Percentiles rank a stretch among this genome's conserved stretches.
Evolutionary conservation across 768 basidiomycete genomes (phyloP).

Genomic region (Lanmaoa pseudosensibilis): DNA sequence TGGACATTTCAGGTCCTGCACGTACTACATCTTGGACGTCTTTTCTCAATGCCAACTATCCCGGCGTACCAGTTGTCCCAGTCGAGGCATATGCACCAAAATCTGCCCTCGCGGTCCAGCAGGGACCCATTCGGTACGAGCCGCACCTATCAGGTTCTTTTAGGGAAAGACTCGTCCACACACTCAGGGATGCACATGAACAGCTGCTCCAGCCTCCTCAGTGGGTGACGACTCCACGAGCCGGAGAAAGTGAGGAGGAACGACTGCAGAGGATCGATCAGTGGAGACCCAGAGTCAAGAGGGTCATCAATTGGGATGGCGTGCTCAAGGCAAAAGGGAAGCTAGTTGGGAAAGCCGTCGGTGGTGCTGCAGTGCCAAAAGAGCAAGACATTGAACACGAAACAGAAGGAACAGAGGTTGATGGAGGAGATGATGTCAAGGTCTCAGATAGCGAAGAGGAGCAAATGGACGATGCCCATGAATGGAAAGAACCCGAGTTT

Average conservation of each 20-base stretch:
- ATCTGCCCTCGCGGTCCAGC: conserved; percentile 26
- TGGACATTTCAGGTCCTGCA: conserved; percentile 74
- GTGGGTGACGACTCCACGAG: conserved; percentile 41
- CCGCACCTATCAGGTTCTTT: conserved; percentile 71
- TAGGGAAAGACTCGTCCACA: conserved; percentile 59
- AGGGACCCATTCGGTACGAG: conserved; percentile 51
- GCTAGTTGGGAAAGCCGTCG: conserved; percentile 46
- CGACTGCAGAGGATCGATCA: conserved; percentile 47
- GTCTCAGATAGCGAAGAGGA: conserved; percentile 20
- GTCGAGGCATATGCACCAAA: conserved; percentile 77
- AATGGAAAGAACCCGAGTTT: conserved; percentile 49
- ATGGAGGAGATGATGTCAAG: conserved; percentile 23
- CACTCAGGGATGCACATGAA: conserved; percentile 64
- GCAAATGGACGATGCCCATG: conserved; percentile 8
- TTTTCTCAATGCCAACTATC: conserved; percentile 55
- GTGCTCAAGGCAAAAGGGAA: conserved; percentile 47
- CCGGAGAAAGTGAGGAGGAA: conserved; percentile 42
- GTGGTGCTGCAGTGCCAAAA: conserved; percentile 41
- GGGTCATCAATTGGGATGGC: conserved; percentile 71
- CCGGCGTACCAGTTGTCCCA: conserved; percentile 59
- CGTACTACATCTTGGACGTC: conserved; percentile 65
- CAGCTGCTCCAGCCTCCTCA: conserved; percentile 70
- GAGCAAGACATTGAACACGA: conserved; percentile 4
- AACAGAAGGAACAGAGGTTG: conserved; percentile 10
- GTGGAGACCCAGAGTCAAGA: conserved; percentile 70